Conservation (phyloP, 1,284 basidiomycete genomes). For the Melanopsichium pennsylvanicum region DNA sequence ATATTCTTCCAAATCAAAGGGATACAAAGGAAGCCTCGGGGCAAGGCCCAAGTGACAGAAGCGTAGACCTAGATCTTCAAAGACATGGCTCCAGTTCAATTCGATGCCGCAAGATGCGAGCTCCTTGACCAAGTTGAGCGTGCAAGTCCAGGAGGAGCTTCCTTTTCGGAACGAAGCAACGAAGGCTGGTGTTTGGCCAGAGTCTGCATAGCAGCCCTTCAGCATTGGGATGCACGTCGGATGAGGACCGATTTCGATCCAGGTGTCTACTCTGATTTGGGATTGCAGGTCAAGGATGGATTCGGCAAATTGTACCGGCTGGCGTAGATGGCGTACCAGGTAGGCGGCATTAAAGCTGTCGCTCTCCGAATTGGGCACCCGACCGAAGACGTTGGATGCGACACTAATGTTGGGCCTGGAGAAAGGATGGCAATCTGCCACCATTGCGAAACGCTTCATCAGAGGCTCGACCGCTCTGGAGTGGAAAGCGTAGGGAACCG, state of each 20-base stretch:
- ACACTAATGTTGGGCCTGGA: conserved; percentile 16
- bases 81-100: conserved; percentile 25
- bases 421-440: conserved; percentile 7
- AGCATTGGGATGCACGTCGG: conserved; percentile 42
- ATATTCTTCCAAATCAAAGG: conserved; percentile 43
- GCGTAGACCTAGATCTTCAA: conserved; percentile 21
- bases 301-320: conserved; percentile 36
- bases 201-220: conserved; percentile 33
- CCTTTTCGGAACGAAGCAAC: conserved; percentile 34
- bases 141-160: conserved; percentile 29
- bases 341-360: conserved; percentile 9
- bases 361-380: conserved; percentile 1
- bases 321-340: conserved; percentile 31
- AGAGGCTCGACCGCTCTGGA: conserved; percentile 34
- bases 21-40: conserved; percentile 32
- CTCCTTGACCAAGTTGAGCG: conserved; percentile 20
- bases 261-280: conserved; percentile 9
- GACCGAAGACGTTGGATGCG: conserved; percentile 35
- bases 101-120: conserved; percentile 25
- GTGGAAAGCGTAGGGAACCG: conserved; percentile 50
- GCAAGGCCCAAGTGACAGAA: conserved; percentile 14
- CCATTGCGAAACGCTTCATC: conserved; percentile 4
- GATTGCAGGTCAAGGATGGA: conserved; percentile 20
- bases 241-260: conserved; percentile 48
- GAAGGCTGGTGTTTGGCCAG: conserved; percentile 11